A percentile compares a stretch with the other conserved stretches of the same genome.
Evolutionary conservation across 805 yeast species (phyloP).

Genomic region (Pichia rugopelliculosa): DNA sequence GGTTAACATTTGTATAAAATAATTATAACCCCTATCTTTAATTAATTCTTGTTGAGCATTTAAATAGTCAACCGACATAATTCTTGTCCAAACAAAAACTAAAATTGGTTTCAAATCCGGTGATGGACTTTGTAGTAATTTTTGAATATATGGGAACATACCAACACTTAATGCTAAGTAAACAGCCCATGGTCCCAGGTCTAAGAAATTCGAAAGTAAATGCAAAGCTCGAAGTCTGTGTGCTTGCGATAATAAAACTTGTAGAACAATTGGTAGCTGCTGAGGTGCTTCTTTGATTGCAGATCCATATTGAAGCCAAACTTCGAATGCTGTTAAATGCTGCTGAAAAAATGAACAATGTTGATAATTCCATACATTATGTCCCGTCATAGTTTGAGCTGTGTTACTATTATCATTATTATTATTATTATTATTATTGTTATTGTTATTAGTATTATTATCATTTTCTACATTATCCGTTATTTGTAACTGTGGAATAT

Average conservation of each 20-base stretch:
- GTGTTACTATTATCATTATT: not conserved
- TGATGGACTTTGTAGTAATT: constrained; percentile 88
- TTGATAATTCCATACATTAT: constrained; percentile 49
- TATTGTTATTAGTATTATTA: not conserved
- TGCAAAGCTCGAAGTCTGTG: constrained; percentile 87
- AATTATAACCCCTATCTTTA: constrained; percentile 84
- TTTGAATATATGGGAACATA: constrained; percentile 89
- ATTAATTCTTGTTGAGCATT: constrained; percentile 88
- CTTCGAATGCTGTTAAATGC: constrained; percentile 90
- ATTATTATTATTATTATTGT: not conserved
- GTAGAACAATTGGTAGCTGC: constrained; percentile 88
- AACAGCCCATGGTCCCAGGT: constrained; percentile 97
- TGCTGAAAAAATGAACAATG: constrained; percentile 95
- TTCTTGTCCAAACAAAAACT: constrained; percentile 95
- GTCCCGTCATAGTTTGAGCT: not conserved
- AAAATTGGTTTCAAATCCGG: constrained; percentile 90
- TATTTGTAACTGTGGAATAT: constrained; percentile 26
- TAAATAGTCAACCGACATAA: constrained; percentile 89
- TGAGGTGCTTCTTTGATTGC: constrained; percentile 84
- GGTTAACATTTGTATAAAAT: constrained; percentile 74
- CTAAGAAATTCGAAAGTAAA: constrained; percentile 75
- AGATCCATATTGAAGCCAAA: constrained; percentile 90
- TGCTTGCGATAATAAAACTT: constrained; percentile 87
- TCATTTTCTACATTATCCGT: constrained; percentile 14
- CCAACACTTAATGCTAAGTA: constrained; percentile 89